Evolutionary conservation across 306 rosid species (phyloP), one percentile per base, ranked within the genome.

Genomic region (Trifolium subterraneum): DNA sequence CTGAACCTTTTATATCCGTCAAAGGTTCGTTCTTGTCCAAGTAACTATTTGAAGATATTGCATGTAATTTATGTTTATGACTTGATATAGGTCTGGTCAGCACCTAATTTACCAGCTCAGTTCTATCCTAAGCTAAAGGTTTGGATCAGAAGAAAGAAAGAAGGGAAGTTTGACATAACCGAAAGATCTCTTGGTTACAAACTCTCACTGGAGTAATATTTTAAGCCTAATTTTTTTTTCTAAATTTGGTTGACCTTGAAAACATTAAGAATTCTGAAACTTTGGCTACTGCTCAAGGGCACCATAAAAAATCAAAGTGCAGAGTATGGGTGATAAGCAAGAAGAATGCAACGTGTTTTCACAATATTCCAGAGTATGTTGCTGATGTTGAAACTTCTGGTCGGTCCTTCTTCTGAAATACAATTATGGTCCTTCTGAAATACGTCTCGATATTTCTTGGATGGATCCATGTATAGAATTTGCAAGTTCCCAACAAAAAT

Each of bases 381-480:
- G 39, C 80, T 25, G 51, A 10, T 36, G 73, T 68, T 41, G 86
- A 74, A 36, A 60, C 72, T 62, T 65, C 81, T 22, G 25, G 25
- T 22, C 25, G 25, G 25, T 22, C 25, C 25, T 22, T 22, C 2
- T 22, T 22, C 25, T 22, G 25, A 22, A 22, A 22, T 22, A 22
- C 25, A 22, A 22, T 22, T 22, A 22, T 22, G 25, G 25, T 80
- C 84, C 80, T 31, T 39, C 58, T 47, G 85, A 85, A 7, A 52
- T 77, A 55, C 33, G 7, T 10, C 15, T 22, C n/a, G 15, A 22
- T 20, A 22, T 55, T 55, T 55, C 33, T 23, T 85, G 88, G 91
- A 70, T 85, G 55, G 96, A 91, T 71, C 97, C 98, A 4, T 89
- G 94, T 75, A 89, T 91, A 45, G 92, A 91, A 64, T 93, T 93